A percentile compares a stretch with the other conserved stretches of the same genome.
phyloP scores from a whole-genome alignment of 2,329 filamentous ascomycete species.

The Colletotrichum sp. region DNA sequence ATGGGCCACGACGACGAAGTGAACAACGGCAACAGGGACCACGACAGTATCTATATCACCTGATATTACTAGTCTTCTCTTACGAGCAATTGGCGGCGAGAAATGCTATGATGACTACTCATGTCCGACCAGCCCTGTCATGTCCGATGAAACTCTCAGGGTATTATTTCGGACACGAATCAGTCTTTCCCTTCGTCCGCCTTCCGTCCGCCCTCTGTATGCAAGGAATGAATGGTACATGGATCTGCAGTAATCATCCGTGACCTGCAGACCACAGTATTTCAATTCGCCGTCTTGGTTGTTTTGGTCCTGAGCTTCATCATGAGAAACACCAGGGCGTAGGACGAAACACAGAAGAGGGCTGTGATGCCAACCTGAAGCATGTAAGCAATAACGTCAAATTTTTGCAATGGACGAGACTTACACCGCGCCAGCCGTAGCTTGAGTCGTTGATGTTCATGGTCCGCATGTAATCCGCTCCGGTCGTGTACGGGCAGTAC shows the following conservation, averaged over 20 bases:
- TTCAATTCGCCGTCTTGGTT: slow-evolving; percentile 37
- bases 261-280: not conserved
- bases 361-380: slow-evolving; percentile 38
- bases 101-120: not conserved
- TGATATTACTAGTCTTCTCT: not conserved
- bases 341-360: slow-evolving; percentile 45
- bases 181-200: not conserved
- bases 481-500: slow-evolving; percentile 22
- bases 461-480: slow-evolving; percentile 21
- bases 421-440: slow-evolving; percentile 24
- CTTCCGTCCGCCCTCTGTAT: not conserved
- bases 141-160: not conserved
- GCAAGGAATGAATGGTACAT: not conserved
- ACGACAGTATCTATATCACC: not conserved
- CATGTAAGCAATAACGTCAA: not conserved
- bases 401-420: not conserved
- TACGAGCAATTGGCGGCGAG: not conserved
- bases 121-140: not conserved
- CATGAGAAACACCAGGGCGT: slow-evolving; percentile 48
- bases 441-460: slow-evolving; percentile 23
- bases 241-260: too few relatives aligned
- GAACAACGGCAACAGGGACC: not conserved
- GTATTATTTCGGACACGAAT: not conserved
- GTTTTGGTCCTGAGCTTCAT: slow-evolving; percentile 54
- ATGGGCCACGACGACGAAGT: not conserved